Percentiles rank a stretch among this genome's conserved stretches.
phyloP scores from a whole-genome alignment of 2,329 filamentous ascomycete genomes.

The Coniella lustricola region DNA sequence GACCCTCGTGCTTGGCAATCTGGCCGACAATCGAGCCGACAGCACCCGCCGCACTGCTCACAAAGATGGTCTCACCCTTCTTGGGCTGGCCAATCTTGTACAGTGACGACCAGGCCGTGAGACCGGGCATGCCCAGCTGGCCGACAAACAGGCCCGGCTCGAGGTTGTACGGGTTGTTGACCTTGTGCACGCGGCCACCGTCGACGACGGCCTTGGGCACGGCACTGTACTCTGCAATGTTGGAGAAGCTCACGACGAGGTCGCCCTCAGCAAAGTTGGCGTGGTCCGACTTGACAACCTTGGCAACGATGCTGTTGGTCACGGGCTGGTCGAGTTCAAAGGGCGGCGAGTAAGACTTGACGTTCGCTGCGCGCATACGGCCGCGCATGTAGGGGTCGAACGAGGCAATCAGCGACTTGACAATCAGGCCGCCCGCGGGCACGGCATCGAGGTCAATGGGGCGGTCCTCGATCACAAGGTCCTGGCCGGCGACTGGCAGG shows the following conservation, averaged over 20 bases:
- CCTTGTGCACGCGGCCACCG: constrained; percentile 37
- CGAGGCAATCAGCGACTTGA: constrained; percentile 66
- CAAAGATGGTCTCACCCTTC: constrained; percentile 73
- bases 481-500: constrained; percentile 61
- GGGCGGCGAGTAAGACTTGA: constrained; percentile 61
- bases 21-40: constrained; percentile 81
- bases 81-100: constrained; percentile 66
- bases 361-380: constrained; percentile 59
- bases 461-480: constrained; percentile 60
- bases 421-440: constrained; percentile 58
- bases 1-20: constrained; percentile 72
- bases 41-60: constrained; percentile 72
- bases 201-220: constrained; percentile 36
- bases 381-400: constrained; percentile 83
- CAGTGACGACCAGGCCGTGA: constrained; percentile 49
- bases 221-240: constrained; percentile 62
- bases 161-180: constrained; percentile 64
- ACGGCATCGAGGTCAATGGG: constrained; percentile 60
- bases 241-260: constrained; percentile 49
- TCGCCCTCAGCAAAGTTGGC: constrained; percentile 60
- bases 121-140: constrained; percentile 45
- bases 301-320: constrained; percentile 54
- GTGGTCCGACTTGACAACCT: constrained; percentile 61
- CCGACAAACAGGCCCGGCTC: constrained; percentile 65
- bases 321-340: constrained; percentile 59